Evolutionary conservation across 2,329 filamentous ascomycete genomes (phyloP).

Genomic region (Dichotomopilus funicola): DNA sequence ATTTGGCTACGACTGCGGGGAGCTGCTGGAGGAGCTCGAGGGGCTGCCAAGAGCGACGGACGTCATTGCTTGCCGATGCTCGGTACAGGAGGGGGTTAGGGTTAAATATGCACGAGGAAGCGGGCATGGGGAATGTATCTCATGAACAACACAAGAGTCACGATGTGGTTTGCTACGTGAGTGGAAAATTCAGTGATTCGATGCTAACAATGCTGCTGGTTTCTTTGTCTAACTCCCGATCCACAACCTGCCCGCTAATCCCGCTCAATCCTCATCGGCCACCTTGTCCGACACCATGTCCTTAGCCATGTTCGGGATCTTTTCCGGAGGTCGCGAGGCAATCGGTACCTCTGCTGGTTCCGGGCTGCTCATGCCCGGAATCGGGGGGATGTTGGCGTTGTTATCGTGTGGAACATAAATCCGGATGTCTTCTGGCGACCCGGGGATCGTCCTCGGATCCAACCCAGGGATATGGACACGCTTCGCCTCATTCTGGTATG

Average conservation of each 20-base stretch:
- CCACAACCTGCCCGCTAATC: not conserved
- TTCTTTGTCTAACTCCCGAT: not conserved
- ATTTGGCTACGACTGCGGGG: not conserved
- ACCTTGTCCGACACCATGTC: constrained; percentile 48
- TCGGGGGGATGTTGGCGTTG: constrained; percentile 38
- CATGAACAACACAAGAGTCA: not conserved
- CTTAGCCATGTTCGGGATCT: constrained; percentile 43
- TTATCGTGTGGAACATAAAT: constrained; percentile 59
- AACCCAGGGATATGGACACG: constrained; percentile 75
- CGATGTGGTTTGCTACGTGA: no score
- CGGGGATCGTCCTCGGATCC: constrained; percentile 62
- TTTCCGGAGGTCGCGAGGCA: constrained; percentile 36
- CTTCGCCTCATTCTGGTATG: constrained; percentile 93
- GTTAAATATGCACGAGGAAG: not conserved
- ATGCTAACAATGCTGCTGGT: not conserved
- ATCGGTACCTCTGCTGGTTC: constrained; percentile 33
- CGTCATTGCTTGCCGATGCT: not conserved
- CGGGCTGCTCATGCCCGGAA: constrained; percentile 43
- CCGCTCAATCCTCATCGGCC: constrained; percentile 41
- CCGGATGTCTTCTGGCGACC: constrained; percentile 72
- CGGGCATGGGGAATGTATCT: not conserved
- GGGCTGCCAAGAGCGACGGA: not conserved
- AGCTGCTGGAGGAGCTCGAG: not conserved
- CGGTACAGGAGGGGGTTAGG: not conserved
- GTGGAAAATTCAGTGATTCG: not conserved